Conservation (phyloP, 1,284 basidiomycete species). For the Rhodotorula sp. region DNA sequence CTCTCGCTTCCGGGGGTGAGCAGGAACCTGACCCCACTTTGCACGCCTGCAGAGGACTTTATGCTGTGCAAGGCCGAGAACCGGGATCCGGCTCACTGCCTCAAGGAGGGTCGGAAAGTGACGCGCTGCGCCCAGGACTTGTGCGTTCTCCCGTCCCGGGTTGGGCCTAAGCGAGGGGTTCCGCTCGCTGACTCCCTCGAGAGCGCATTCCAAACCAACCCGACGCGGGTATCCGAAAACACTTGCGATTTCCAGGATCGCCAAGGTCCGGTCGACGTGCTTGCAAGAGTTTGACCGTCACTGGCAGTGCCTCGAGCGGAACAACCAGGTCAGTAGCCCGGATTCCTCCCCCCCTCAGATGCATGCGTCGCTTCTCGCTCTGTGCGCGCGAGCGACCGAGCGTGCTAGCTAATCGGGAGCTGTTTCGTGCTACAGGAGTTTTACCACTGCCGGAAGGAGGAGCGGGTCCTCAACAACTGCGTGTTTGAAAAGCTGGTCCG, state of each 20-base stretch:
- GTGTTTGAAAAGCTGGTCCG: conserved; percentile 84
- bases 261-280: conserved; percentile 91
- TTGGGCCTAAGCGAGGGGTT: too few relatives aligned
- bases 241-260: conserved; percentile 60
- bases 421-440: conserved; percentile 64
- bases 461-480: conserved; percentile 87
- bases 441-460: conserved; percentile 83
- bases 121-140: conserved; percentile 92
- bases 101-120: conserved; percentile 93
- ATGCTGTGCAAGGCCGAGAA: conserved; percentile 98
- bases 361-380: background rate
- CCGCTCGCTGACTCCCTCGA: too few relatives aligned
- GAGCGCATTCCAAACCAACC: too few relatives aligned
- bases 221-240: too few relatives aligned
- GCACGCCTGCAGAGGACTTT: conserved; percentile 77
- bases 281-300: conserved; percentile 83
- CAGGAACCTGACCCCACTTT: background rate
- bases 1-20: background rate
- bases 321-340: conserved; percentile 76
- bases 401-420: background rate
- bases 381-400: background rate
- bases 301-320: conserved; percentile 90
- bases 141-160: conserved; percentile 57
- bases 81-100: conserved; percentile 83
- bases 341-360: background rate